These are phyloP conservation scores for Knufia fluminis DNA, from an alignment of 2,329 filamentous ascomycete genomes.

Conservation along the genomic window DNA sequence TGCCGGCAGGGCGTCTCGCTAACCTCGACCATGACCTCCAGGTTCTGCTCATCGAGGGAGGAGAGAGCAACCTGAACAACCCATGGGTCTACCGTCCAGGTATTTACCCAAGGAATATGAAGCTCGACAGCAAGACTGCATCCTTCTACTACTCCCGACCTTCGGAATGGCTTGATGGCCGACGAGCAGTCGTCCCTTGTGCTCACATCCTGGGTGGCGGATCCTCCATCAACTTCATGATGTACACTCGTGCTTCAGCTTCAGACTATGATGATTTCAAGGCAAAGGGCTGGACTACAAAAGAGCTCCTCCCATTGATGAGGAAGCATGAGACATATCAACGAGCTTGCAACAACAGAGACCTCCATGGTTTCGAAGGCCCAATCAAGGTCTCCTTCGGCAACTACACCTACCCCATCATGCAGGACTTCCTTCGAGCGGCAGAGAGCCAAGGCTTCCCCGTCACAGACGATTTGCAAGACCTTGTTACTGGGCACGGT, in stretches of 20 bases:
- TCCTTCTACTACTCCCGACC: slow-evolving; percentile 72
- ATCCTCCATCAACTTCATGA: slow-evolving; percentile 71
- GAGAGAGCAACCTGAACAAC: slow-evolving; percentile 67
- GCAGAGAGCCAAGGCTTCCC: slow-evolving; percentile 66
- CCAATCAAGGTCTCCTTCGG: slow-evolving; percentile 77
- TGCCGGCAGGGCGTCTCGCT: slow-evolving; percentile 46
- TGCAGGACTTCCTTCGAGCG: slow-evolving; percentile 68
- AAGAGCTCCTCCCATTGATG: slow-evolving; percentile 68
- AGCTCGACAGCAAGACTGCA: slow-evolving; percentile 66
- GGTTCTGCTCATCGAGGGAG: slow-evolving; percentile 61
- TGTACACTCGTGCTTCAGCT: slow-evolving; percentile 61
- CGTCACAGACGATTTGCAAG: slow-evolving; percentile 66
- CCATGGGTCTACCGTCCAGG: slow-evolving; percentile 67
- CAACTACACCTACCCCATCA: slow-evolving; percentile 72
- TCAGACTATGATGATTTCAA: slow-evolving; percentile 66
- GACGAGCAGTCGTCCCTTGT: slow-evolving; percentile 64
- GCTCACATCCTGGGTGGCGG: slow-evolving; percentile 64
- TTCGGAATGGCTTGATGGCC: slow-evolving; percentile 61
- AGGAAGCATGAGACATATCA: slow-evolving; percentile 75
- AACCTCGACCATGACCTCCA: slow-evolving; percentile 66
- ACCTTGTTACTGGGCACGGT: slow-evolving; percentile 52
- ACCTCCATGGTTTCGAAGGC: slow-evolving; percentile 64
- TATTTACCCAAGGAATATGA: slow-evolving; percentile 71
- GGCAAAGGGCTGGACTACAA: slow-evolving; percentile 67
- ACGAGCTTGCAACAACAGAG: slow-evolving; percentile 50